These are phyloP conservation scores for Colletotrichum euphorbiae DNA, from an alignment of 2,329 filamentous ascomycete species.

Conservation along the genomic window DNA sequence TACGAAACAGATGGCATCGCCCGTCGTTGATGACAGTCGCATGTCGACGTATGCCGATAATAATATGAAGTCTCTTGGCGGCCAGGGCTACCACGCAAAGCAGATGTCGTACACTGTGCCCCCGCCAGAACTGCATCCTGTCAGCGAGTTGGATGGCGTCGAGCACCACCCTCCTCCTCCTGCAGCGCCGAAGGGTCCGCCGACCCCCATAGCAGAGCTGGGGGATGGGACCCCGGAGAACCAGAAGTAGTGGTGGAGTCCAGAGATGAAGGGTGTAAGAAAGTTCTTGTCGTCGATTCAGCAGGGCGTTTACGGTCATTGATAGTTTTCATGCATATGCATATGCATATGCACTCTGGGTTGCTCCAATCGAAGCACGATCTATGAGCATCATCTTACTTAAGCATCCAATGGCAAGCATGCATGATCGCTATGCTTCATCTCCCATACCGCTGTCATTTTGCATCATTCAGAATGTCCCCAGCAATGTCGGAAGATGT, in stretches of 20 bases:
- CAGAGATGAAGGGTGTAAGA: no score
- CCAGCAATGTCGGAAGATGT: no score
- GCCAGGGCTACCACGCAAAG: not conserved
- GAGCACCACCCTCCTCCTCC: constrained; percentile 1
- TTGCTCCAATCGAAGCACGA: no score
- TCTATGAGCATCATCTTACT: no score
- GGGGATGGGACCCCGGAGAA: constrained; percentile 12
- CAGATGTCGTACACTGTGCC: not conserved
- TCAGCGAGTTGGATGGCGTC: constrained; percentile 29
- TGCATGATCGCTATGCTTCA: no score
- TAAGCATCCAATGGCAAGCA: no score
- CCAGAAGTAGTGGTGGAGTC: not conserved
- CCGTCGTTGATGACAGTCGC: constrained; percentile 20
- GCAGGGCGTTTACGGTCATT: constrained; percentile 17
- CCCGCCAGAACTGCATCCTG: constrained; percentile 15
- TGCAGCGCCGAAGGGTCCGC: not conserved
- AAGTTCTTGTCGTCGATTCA: not conserved
- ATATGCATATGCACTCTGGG: no score
- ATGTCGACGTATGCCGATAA: constrained; percentile 23
- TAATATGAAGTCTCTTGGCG: constrained; percentile 29
- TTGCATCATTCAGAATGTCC: no score
- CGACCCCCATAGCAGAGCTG: constrained; percentile 14
- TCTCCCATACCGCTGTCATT: no score
- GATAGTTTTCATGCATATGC: not conserved
- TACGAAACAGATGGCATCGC: constrained; percentile 21